Evolutionary conservation across 805 yeast genomes (phyloP), one percentile per base, ranked within the genome.

Genomic region (Candida michaelii): DNA sequence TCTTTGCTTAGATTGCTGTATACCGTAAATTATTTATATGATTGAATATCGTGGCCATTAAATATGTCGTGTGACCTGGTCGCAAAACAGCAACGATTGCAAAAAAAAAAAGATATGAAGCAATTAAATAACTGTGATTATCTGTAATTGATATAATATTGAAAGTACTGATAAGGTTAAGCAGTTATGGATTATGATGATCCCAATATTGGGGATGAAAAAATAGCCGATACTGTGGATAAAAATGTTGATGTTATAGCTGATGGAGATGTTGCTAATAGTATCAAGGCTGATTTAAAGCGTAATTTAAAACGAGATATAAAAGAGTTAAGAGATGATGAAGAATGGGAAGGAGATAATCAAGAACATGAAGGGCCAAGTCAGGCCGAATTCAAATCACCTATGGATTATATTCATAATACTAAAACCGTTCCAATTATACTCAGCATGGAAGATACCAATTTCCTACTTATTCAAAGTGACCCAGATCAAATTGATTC

Each of bases 391-490:
- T 36, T 8, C 15, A 25, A 25, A 25, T 25, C 29, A 7, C 29
- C 29, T 5, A 11, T 11, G 5, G 29, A 25, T 11, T 25, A 11
- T 10, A 23, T 23, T 23, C 25, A 23, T 6, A 23, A 23, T 25
- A 10, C 29, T n/a, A 25, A 11, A 25, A 18, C 30, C 6, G 31
- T 39, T 29, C 68, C 69, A 2, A 44, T 63, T 4, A 48, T 56
- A n/a, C 30, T 64, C 13, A 48, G 38, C 25, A 46, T 62, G 5
- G 47, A 52, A 4, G 61, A 55, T 31, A 54, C 60, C 5, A 56
- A 55, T n/a, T 63, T 56, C 45, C 49, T 64, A 12, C 45, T 65
- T 14, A 46, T 56, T 7, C 66, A 62, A 7, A 53, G 49, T n/a
- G 45, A 43, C 14, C 34, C 39, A 17, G 29, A 27, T 44, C 14